Percentiles rank a stretch among this genome's conserved stretches.
Conservation (phyloP, 2,329 filamentous ascomycete genomes). For the Pestalotiopsis sp. region DNA sequence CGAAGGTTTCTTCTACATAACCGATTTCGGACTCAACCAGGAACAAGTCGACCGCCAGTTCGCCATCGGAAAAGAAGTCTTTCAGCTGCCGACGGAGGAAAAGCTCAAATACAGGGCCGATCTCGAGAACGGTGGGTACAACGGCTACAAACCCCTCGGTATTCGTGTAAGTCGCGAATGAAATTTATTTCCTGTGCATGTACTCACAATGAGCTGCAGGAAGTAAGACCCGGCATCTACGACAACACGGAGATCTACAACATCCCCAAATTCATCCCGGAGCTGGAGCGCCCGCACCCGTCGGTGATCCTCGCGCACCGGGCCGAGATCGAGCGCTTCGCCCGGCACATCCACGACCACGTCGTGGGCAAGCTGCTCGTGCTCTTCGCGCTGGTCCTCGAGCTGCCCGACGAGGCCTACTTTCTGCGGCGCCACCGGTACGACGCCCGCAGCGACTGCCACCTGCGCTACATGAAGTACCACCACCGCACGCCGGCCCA, state of each 20-base stretch:
- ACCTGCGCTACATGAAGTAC: constrained; percentile 43
- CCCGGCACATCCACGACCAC: constrained; percentile 44
- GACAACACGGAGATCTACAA: constrained; percentile 44
- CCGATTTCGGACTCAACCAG: constrained; percentile 62
- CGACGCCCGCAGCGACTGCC: constrained; percentile 36
- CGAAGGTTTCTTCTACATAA: constrained; percentile 62
- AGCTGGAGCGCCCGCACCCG: constrained; percentile 32
- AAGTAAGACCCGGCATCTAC: constrained; percentile 33
- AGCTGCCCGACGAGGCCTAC: constrained; percentile 35
- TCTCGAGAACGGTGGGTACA: constrained; percentile 55
- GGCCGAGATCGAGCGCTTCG: constrained; percentile 35
- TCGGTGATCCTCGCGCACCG: constrained; percentile 32
- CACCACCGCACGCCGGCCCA: constrained; percentile 34
- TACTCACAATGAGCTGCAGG: constrained; percentile 13
- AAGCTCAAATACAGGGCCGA: constrained; percentile 58
- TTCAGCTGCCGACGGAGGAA: constrained; percentile 56
- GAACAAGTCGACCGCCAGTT: constrained; percentile 63
- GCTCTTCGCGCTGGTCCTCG: constrained; percentile 39
- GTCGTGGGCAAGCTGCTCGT: constrained; percentile 35
- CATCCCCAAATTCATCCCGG: constrained; percentile 41
- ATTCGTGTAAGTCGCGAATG: constrained; percentile 25
- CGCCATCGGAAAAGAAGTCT: constrained; percentile 60
- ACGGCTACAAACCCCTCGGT: constrained; percentile 55
- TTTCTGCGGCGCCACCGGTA: constrained; percentile 37
- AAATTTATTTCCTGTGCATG: too few relatives aligned